Evolutionary conservation across 2,329 filamentous ascomycete genomes (phyloP).

Genomic region (Trichoderma atrobrunneum): DNA sequence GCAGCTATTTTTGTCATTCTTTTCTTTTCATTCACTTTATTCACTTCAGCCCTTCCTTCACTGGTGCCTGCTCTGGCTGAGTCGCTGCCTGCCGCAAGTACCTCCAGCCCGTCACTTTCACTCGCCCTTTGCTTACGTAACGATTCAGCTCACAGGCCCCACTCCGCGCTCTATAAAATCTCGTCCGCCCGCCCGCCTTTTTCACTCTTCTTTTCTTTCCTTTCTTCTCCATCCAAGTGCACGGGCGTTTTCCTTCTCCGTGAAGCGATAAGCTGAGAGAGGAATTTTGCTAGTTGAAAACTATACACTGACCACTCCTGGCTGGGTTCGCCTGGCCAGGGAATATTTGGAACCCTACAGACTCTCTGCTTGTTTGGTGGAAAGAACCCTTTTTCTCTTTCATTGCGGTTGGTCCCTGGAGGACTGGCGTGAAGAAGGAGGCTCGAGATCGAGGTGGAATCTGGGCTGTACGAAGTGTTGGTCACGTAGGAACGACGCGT

Average conservation of each 20-base stretch:
- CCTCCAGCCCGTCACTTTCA: not conserved
- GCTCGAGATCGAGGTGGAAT: not conserved
- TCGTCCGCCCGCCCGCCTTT: constrained; percentile 22
- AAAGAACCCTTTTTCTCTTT: constrained; percentile 35
- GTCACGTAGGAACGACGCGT: not conserved
- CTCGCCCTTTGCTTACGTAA: not conserved
- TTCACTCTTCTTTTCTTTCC: constrained; percentile 38
- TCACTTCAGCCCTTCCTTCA: not conserved
- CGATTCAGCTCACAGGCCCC: not conserved
- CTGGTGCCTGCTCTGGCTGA: not conserved
- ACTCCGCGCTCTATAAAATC: constrained; percentile 32
- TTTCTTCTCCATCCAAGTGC: constrained; percentile 57
- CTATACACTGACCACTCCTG: constrained; percentile 70
- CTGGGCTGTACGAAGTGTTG: not conserved
- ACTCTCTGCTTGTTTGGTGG: constrained; percentile 27
- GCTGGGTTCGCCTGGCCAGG: constrained; percentile 63
- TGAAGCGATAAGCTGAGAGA: constrained; percentile 70
- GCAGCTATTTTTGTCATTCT: not conserved
- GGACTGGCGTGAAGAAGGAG: constrained; percentile 42
- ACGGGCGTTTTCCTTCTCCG: constrained; percentile 61
- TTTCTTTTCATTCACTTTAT: not conserved
- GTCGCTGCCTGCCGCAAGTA: not conserved
- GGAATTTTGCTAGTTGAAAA: constrained; percentile 89
- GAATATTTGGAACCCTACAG: constrained; percentile 63
- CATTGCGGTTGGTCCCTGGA: constrained; percentile 37